These are phyloP conservation scores for Tolypocladium pustulatum DNA, from an alignment of 2,329 filamentous ascomycete genomes.

Conservation along the genomic window DNA sequence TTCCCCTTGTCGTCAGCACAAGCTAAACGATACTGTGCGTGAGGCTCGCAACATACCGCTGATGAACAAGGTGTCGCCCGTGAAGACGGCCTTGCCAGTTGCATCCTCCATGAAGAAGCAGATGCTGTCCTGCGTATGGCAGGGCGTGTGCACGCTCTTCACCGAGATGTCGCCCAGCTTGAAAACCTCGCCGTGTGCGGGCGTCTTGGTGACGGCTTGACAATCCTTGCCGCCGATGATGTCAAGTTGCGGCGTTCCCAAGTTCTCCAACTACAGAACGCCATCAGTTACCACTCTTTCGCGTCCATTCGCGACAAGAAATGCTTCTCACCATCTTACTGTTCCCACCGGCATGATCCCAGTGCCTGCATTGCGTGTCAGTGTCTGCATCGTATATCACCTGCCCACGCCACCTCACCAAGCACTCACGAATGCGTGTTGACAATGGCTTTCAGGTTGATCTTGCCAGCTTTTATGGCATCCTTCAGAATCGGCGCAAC, in stretches of 20 bases:
- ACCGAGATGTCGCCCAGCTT: slow-evolving; percentile 75
- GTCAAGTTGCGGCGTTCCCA: slow-evolving; percentile 51
- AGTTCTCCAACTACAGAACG: slow-evolving; percentile 23
- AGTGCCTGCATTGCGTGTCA: slow-evolving; percentile 51
- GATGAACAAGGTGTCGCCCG: slow-evolving; percentile 92
- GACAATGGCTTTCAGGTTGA: slow-evolving; percentile 80
- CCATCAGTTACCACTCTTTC: slow-evolving; percentile 1
- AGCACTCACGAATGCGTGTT: slow-evolving; percentile 90
- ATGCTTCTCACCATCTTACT: slow-evolving; percentile 53
- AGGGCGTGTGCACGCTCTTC: slow-evolving; percentile 86
- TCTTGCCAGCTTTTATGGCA: slow-evolving; percentile 57
- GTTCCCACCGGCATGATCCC: slow-evolving; percentile 92
- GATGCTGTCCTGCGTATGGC: slow-evolving; percentile 97
- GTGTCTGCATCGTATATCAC: neutral
- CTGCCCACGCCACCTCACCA: neutral
- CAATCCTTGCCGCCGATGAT: slow-evolving; percentile 88
- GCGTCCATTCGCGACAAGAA: neutral
- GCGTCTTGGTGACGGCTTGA: slow-evolving; percentile 66
- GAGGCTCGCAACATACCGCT: slow-evolving; percentile 47
- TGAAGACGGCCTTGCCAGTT: slow-evolving; percentile 70
- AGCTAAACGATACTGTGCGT: neutral
- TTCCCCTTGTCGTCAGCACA: neutral
- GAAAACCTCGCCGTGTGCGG: slow-evolving; percentile 65
- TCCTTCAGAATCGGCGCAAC: slow-evolving; percentile 59
- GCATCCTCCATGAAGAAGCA: slow-evolving; percentile 88